Evolutionary conservation across 2,329 filamentous ascomycete species (phyloP).

Genomic region (Lecanoromycetidae sp.): DNA sequence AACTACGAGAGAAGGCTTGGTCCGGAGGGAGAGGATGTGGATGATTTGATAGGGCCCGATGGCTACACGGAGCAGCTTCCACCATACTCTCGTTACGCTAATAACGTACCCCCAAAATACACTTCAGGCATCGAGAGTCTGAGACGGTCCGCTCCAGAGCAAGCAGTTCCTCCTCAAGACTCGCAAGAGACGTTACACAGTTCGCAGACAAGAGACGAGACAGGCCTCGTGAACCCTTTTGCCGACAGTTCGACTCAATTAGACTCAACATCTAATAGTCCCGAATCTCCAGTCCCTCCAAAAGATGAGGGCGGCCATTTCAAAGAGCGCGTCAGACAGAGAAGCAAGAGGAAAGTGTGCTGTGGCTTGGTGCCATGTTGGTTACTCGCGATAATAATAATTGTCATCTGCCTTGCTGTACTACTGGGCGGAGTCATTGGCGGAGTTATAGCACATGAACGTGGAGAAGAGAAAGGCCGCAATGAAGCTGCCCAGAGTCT

Average conservation of each 20-base stretch:
- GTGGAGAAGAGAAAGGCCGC: conserved; percentile 4
- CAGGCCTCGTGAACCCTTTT: conserved; percentile 2
- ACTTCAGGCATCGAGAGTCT: conserved; percentile 18
- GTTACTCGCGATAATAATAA: conserved; percentile 35
- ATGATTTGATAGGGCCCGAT: conserved; percentile 73
- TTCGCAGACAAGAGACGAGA: neutral
- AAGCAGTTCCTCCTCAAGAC: neutral
- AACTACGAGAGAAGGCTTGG: conserved; percentile 62
- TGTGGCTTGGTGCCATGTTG: conserved; percentile 41
- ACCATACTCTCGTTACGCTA: conserved; percentile 81
- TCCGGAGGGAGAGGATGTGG: conserved; percentile 73
- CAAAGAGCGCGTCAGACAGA: conserved; percentile 34
- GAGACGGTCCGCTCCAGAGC: neutral
- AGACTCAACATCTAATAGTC: conserved; percentile 18
- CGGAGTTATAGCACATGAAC: conserved; percentile 12
- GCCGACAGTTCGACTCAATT: conserved; percentile 4
- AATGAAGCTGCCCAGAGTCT: conserved; percentile 5
- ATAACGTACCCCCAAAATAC: conserved; percentile 52
- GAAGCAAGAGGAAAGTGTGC: conserved; percentile 32
- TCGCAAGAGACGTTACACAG: conserved; percentile 10
- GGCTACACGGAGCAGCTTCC: conserved; percentile 85
- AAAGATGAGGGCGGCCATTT: conserved; percentile 30
- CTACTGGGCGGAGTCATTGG: conserved; percentile 42
- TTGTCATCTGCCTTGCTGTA: conserved; percentile 39
- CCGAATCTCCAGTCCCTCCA: conserved; percentile 18